Evolutionary conservation across 306 rosid species (phyloP).

Genomic region (Glycine latifolia): DNA sequence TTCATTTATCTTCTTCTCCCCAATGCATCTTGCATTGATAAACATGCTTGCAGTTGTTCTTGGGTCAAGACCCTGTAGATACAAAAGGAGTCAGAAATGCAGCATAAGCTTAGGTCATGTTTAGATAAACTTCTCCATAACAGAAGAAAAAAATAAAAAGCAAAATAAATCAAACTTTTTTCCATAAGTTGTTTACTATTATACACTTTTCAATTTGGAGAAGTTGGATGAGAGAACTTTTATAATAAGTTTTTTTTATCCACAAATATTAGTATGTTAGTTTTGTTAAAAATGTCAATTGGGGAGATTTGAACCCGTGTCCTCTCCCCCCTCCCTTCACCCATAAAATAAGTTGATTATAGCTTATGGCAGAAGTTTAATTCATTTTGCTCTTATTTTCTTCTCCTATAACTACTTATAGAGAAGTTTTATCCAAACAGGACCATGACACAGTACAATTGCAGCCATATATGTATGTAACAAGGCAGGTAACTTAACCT

Average conservation of each 20-base stretch:
- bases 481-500: constrained; percentile 56
- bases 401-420: not conserved
- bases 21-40: constrained; percentile 89
- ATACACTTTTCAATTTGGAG: not conserved
- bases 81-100: constrained; percentile 17
- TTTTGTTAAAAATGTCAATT: no score
- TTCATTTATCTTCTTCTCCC: constrained; percentile 90
- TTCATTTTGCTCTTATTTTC: not conserved
- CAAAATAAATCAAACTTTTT: no score
- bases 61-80: constrained; percentile 91
- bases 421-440: not conserved
- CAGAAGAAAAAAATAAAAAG: not conserved
- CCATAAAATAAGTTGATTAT: no score
- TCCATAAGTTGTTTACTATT: not conserved
- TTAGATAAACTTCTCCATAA: not conserved
- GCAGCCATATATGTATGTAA: not conserved
- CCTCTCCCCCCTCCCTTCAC: no score
- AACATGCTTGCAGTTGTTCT: constrained; percentile 98
- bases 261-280: no score
- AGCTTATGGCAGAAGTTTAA: not conserved
- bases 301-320: no score
- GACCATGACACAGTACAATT: not conserved
- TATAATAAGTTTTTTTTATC: no score
- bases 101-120: not conserved
- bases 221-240: no score